These are phyloP conservation scores for Solanum hybrid DNA, from an alignment of 305 asterid species.

Conservation along the genomic window DNA sequence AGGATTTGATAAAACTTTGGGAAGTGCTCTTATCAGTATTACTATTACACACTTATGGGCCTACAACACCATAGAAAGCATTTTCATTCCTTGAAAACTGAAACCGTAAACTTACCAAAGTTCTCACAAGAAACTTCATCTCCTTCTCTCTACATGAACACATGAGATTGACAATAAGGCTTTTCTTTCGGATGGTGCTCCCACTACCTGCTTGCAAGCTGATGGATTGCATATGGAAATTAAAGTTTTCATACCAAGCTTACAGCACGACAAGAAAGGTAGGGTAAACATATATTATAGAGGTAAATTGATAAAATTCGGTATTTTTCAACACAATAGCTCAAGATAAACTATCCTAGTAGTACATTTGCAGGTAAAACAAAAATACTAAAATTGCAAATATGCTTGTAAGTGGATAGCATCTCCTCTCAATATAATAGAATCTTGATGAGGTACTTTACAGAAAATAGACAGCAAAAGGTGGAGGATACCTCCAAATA, in stretches of 20 bases:
- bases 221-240: constrained; percentile 35
- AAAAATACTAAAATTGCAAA: no score
- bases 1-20: background rate
- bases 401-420: background rate
- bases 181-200: constrained; percentile 66
- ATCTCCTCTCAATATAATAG: background rate
- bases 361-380: background rate
- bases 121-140: constrained; percentile 84
- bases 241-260: background rate
- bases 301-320: background rate
- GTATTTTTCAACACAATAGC: background rate
- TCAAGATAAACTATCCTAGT: background rate
- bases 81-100: background rate
- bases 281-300: background rate
- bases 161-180: constrained; percentile 74
- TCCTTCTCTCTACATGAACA: constrained; percentile 90
- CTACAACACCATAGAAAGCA: background rate
- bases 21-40: background rate
- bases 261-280: background rate
- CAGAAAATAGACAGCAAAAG: background rate
- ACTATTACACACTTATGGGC: background rate
- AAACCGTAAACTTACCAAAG: constrained; percentile 45
- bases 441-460: background rate
- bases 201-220: constrained; percentile 93
- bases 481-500: background rate